Conservation (phyloP, 2,329 filamentous ascomycete species). For the Fusarium pininemorale region DNA sequence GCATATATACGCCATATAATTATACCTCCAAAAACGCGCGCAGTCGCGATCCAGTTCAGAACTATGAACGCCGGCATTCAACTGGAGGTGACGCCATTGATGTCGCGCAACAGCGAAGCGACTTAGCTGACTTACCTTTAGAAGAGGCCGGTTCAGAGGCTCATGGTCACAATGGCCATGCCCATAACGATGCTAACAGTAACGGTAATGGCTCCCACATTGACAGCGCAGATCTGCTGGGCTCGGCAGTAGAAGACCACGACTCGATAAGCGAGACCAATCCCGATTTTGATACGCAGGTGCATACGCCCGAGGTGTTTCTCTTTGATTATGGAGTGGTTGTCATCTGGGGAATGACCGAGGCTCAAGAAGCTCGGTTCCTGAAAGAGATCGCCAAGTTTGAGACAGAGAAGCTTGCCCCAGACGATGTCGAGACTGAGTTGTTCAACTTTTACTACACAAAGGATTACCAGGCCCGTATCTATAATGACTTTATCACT, state of each 20-base stretch:
- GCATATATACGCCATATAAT: conserved; percentile 93
- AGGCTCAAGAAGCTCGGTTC: conserved; percentile 88
- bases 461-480: conserved; percentile 94
- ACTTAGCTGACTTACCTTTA: conserved; percentile 69
- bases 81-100: conserved; percentile 71
- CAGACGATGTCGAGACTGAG: conserved; percentile 92
- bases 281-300: conserved; percentile 83
- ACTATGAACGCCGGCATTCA: conserved; percentile 75
- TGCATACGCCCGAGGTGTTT: conserved; percentile 94
- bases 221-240: conserved; percentile 48
- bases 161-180: conserved; percentile 35
- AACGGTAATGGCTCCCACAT: conserved; percentile 41
- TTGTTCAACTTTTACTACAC: conserved; percentile 99
- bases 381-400: conserved; percentile 95
- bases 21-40: conserved; percentile 64
- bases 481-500: conserved; percentile 99
- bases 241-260: conserved; percentile 48
- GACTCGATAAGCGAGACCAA: conserved; percentile 56
- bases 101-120: conserved; percentile 59
- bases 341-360: conserved; percentile 97
- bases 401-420: conserved; percentile 86
- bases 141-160: conserved; percentile 46
- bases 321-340: conserved; percentile 97
- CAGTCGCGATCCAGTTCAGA: conserved; percentile 52
- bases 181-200: conserved; percentile 38